These are phyloP conservation scores for Kokia cookei DNA, from an alignment of 441 rosid genomes.

Conservation along the genomic window DNA sequence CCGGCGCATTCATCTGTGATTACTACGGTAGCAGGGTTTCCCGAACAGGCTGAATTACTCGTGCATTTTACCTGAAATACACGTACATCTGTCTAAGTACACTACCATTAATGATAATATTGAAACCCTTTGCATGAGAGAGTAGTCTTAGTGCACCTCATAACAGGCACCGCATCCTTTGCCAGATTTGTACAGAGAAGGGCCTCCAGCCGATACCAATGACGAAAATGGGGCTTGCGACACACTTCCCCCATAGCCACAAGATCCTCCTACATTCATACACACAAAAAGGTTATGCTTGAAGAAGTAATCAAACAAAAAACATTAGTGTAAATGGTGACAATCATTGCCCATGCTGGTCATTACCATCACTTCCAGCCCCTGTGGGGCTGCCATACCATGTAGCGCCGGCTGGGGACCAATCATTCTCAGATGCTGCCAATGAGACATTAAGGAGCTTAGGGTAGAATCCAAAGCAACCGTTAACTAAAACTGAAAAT, in stretches of 20 bases:
- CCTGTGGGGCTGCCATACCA: conserved; percentile 67
- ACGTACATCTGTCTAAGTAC: background rate
- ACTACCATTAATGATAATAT: background rate
- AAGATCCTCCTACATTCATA: conserved; percentile 31
- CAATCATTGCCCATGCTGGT: background rate
- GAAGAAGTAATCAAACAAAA: background rate
- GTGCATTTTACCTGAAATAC: conserved; percentile 38
- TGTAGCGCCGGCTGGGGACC: conserved; percentile 69
- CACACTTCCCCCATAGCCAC: conserved; percentile 34
- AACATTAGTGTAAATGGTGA: background rate
- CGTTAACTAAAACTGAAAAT: conserved; percentile 16
- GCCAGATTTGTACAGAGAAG: conserved; percentile 35
- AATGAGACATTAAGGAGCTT: conserved; percentile 39
- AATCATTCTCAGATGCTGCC: conserved; percentile 16
- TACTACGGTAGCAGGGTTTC: conserved; percentile 25
- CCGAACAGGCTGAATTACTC: conserved; percentile 27
- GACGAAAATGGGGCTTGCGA: conserved; percentile 28
- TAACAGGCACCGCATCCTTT: conserved; percentile 49
- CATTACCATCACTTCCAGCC: conserved; percentile 59
- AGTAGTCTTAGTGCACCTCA: conserved; percentile 14
- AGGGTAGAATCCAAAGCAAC: conserved; percentile 37
- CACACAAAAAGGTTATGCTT: background rate
- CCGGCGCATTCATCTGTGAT: conserved; percentile 35
- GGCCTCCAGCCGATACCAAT: conserved; percentile 42
- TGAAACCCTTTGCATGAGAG: background rate